Evolutionary conservation across 106 monocot genomes (phyloP).

Genomic region (Allium sativum): DNA sequence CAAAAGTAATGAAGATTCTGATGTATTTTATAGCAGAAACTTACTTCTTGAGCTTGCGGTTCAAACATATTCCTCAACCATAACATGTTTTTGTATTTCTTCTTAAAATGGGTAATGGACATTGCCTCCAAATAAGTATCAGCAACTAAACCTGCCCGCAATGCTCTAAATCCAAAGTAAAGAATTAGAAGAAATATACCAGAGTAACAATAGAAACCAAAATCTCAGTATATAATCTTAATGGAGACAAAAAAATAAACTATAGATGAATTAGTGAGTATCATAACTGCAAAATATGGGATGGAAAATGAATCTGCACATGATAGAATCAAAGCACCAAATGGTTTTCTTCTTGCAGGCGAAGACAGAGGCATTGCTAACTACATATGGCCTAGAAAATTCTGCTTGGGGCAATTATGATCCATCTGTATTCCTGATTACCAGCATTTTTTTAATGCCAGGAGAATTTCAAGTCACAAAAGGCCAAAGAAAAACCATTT

Average conservation of each 20-base stretch:
- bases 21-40: no score
- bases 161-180: conserved; percentile 85
- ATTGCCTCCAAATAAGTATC: conserved; percentile 94
- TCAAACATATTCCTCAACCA: no score
- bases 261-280: no score
- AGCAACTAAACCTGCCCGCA: conserved; percentile 93
- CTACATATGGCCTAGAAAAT: conserved; percentile 25
- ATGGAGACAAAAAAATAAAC: neutral
- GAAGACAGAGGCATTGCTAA: conserved; percentile 19
- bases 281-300: no score
- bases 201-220: conserved; percentile 77
- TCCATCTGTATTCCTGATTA: conserved; percentile 48
- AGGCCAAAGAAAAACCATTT: no score
- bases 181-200: conserved; percentile 97
- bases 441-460: conserved; percentile 9
- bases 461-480: conserved; percentile 65
- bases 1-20: no score
- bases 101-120: conserved; percentile 95
- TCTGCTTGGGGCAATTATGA: conserved; percentile 58
- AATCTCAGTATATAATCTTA: conserved; percentile 37
- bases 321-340: no score
- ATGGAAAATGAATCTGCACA: no score
- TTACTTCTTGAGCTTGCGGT: no score
- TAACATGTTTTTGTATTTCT: conserved; percentile 99
- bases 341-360: no score